Evolutionary conservation across 1,284 basidiomycete species (phyloP).

Genomic region (Clitocybe nebularis): DNA sequence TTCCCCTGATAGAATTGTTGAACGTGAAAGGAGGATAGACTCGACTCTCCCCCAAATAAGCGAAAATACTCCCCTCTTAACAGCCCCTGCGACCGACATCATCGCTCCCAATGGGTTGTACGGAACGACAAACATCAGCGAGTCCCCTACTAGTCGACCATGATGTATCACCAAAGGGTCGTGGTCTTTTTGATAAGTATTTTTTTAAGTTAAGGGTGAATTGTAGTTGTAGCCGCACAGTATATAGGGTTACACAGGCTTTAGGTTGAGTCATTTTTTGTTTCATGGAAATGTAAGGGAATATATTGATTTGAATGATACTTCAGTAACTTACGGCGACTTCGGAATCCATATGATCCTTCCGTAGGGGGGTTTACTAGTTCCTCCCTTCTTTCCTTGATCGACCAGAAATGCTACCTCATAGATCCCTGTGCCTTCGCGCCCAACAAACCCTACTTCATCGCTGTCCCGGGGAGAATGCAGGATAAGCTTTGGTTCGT

Average conservation of each 20-base stretch:
- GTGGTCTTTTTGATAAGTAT: too few relatives aligned
- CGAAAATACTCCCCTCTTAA: slow-evolving; percentile 4
- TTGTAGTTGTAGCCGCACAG: background rate
- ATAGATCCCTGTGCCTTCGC: slow-evolving; percentile 36
- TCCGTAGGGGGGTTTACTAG: slow-evolving; percentile 39
- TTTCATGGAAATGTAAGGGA: too few relatives aligned
- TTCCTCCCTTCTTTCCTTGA: slow-evolving; percentile 22
- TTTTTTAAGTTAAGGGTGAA: too few relatives aligned
- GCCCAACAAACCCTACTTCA: slow-evolving; percentile 32
- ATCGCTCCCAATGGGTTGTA: background rate
- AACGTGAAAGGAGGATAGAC: slow-evolving; percentile 15
- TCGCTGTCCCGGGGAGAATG: slow-evolving; percentile 28
- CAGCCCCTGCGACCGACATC: background rate
- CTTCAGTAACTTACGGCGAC: too few relatives aligned
- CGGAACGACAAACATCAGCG: slow-evolving; percentile 2
- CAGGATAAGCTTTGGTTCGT: slow-evolving; percentile 33
- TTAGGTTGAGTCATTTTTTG: too few relatives aligned
- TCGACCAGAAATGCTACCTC: slow-evolving; percentile 47
- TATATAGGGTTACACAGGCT: background rate
- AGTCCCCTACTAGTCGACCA: slow-evolving; percentile 3
- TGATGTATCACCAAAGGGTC: too few relatives aligned
- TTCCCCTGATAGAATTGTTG: slow-evolving; percentile 14
- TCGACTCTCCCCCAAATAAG: background rate
- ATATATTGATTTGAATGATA: too few relatives aligned
- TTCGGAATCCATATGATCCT: slow-evolving; percentile 36